Conservation (phyloP, 1,284 basidiomycete species). For the Marasmius oreades region DNA sequence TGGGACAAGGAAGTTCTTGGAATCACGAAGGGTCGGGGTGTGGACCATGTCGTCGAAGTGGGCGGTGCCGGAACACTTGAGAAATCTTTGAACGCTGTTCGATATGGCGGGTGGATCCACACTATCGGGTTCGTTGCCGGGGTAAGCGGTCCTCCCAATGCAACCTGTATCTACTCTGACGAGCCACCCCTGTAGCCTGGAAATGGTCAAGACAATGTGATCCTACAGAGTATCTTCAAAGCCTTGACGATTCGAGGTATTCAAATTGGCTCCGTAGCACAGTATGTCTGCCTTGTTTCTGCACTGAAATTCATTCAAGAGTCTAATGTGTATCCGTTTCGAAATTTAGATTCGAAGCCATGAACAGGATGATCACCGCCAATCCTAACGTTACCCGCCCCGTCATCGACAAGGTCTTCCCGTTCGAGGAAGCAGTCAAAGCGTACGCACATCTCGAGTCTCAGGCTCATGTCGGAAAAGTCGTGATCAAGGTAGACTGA, state of each 20-base stretch:
- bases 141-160: background rate
- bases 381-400: slow-evolving; percentile 29
- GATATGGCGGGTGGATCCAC: slow-evolving; percentile 23
- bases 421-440: slow-evolving; percentile 35
- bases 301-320: background rate
- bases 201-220: slow-evolving; percentile 1
- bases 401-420: slow-evolving; percentile 40
- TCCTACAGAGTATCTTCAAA: slow-evolving; percentile 9
- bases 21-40: slow-evolving; percentile 21
- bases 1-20: slow-evolving; percentile 42
- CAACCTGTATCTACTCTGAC: background rate
- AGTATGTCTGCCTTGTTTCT: slow-evolving; percentile 12
- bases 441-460: slow-evolving; percentile 38
- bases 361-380: slow-evolving; percentile 35
- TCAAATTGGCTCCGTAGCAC: slow-evolving; percentile 20
- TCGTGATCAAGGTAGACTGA: slow-evolving; percentile 32
- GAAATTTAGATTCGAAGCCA: slow-evolving; percentile 35
- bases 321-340: slow-evolving; percentile 2
- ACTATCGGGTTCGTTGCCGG: slow-evolving; percentile 21
- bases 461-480: slow-evolving; percentile 38
- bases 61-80: slow-evolving; percentile 33
- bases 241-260: slow-evolving; percentile 19
- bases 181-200: background rate
- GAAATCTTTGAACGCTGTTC: slow-evolving; percentile 30
- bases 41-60: slow-evolving; percentile 25